These are phyloP conservation scores for Pichia ethanolica DNA, from an alignment of 805 yeast genomes.

Conservation along the genomic window DNA sequence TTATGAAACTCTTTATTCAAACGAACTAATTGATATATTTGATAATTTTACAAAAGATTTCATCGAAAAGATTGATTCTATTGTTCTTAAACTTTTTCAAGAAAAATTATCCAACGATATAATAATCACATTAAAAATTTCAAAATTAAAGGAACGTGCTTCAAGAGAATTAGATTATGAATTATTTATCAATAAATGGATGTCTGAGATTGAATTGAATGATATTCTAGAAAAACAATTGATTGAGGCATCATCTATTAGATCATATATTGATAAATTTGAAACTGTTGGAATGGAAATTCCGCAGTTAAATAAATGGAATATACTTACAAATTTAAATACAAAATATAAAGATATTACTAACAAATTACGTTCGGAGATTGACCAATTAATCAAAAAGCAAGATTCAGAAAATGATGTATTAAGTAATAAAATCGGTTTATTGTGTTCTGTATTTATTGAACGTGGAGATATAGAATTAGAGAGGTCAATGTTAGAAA, in stretches of 20 bases:
- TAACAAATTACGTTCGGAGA: constrained; percentile 23
- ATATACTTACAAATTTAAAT: constrained; percentile 32
- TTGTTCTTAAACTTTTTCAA: constrained; percentile 6
- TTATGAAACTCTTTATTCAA: constrained; percentile 19
- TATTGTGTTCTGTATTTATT: constrained; percentile 36
- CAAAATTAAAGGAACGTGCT: constrained; percentile 25
- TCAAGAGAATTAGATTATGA: constrained; percentile 24
- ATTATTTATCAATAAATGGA: constrained; percentile 31
- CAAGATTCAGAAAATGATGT: constrained; percentile 14
- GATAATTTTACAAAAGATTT: constrained; percentile 4
- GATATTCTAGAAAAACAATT: constrained; percentile 31
- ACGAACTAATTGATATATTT: constrained; percentile 2
- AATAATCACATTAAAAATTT: constrained; percentile 27
- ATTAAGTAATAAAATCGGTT: constrained; percentile 22
- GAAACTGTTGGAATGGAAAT: constrained; percentile 6
- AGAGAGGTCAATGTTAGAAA: constrained; percentile 35
- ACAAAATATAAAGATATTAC: constrained; percentile 33
- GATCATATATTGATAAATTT: constrained; percentile 34
- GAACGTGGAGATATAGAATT: constrained; percentile 47
- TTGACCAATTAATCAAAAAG: constrained; percentile 14
- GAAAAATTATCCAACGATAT: constrained; percentile 7
- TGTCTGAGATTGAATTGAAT: constrained; percentile 17
- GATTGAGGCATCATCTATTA: constrained; percentile 37
- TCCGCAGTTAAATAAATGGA: constrained; percentile 30
- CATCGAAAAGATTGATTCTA: constrained; percentile 13